Evolutionary conservation across 805 yeast species (phyloP).

Genomic region (Grigorovia transvaalensis): DNA sequence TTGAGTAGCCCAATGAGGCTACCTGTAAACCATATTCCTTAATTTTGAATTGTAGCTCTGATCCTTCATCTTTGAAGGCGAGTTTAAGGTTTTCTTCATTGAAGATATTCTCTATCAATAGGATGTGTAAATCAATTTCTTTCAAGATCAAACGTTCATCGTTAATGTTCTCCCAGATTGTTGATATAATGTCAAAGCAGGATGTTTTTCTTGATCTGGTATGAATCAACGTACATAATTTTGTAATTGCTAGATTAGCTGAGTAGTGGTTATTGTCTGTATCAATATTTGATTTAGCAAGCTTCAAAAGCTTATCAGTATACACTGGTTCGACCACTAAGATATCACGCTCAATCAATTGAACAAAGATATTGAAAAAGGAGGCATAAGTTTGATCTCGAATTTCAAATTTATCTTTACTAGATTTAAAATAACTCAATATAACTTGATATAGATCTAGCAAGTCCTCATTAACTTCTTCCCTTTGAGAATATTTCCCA

Average conservation of each 20-base stretch:
- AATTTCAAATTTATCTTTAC: slow-evolving; percentile 14
- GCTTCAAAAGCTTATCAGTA: slow-evolving; percentile 8
- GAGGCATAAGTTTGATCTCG: slow-evolving; percentile 24
- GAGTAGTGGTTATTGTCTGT: slow-evolving; percentile 20
- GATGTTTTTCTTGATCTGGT: slow-evolving; percentile 2
- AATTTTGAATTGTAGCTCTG: slow-evolving; percentile 7
- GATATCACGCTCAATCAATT: background rate
- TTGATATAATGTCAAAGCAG: slow-evolving; percentile 29
- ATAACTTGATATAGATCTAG: slow-evolving; percentile 5
- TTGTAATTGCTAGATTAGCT: slow-evolving; percentile 16
- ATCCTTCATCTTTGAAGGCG: slow-evolving; percentile 28
- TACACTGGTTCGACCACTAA: slow-evolving; percentile 5
- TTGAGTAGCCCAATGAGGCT: slow-evolving; percentile 40
- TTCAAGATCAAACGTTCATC: slow-evolving; percentile 52
- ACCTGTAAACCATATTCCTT: slow-evolving; percentile 31
- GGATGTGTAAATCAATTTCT: slow-evolving; percentile 54
- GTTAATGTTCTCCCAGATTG: slow-evolving; percentile 50
- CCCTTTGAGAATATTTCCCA: background rate
- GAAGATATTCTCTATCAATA: slow-evolving; percentile 42
- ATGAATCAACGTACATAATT: slow-evolving; percentile 10
- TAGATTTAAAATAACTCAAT: background rate
- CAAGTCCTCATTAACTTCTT: background rate
- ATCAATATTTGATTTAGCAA: slow-evolving; percentile 12
- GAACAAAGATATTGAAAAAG: slow-evolving; percentile 14
- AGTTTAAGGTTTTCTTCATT: slow-evolving; percentile 32